These are phyloP conservation scores for Globisporangium perplexum DNA, from an alignment of 352 stramenopile species.

Conservation along the genomic window DNA sequence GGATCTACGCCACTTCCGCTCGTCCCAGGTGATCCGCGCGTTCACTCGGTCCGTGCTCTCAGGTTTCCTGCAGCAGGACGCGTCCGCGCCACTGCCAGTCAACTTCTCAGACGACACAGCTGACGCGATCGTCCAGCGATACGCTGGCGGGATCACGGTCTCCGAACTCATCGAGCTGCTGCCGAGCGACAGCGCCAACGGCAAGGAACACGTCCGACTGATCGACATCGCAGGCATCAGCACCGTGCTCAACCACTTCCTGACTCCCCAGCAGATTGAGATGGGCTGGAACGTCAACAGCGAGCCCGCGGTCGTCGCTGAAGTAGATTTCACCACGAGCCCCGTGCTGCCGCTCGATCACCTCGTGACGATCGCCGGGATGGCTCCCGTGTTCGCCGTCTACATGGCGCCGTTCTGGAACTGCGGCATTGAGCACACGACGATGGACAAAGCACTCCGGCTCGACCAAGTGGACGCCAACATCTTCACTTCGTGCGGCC, in stretches of 20 bases:
- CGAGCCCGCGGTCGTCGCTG: slow-evolving; percentile 30
- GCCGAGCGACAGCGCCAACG: too few species aligned
- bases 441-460: slow-evolving; percentile 27
- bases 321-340: slow-evolving; percentile 25
- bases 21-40: slow-evolving; percentile 22
- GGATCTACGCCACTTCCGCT: slow-evolving; percentile 30
- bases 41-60: slow-evolving; percentile 5
- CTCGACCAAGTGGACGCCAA: slow-evolving; percentile 17
- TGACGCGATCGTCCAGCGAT: too few species aligned
- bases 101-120: too few species aligned
- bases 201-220: too few species aligned
- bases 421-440: slow-evolving; percentile 32
- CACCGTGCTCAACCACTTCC: slow-evolving; percentile 13
- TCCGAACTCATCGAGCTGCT: too few species aligned
- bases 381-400: slow-evolving; percentile 24
- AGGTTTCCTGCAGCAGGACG: too few species aligned
- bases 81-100: too few species aligned
- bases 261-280: slow-evolving; percentile 23
- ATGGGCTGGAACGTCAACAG: slow-evolving; percentile 33
- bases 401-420: slow-evolving; percentile 39
- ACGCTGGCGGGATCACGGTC: too few species aligned
- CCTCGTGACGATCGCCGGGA: slow-evolving; percentile 15
- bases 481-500: slow-evolving; percentile 19
- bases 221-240: too few species aligned
- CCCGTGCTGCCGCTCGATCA: not conserved